Evolutionary conservation across 2,329 filamentous ascomycete species (phyloP).

Genomic region (Penicillium griseofulvum): DNA sequence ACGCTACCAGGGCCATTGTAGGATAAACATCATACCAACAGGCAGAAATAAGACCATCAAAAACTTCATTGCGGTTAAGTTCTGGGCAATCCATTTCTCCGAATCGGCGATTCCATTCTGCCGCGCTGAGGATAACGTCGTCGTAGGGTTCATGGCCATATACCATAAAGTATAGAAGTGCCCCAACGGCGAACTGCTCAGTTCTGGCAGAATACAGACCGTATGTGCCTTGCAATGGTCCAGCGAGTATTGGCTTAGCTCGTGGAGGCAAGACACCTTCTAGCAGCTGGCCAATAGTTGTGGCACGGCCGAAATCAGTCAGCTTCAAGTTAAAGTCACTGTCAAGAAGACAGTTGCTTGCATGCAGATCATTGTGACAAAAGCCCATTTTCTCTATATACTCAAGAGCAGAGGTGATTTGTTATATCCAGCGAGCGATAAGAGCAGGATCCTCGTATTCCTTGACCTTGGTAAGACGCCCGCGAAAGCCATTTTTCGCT

Average conservation of each 20-base stretch:
- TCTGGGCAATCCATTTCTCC: conserved; percentile 17
- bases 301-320: conserved; percentile 11
- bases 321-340: conserved; percentile 9
- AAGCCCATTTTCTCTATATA: conserved; percentile 19
- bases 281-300: conserved; percentile 17
- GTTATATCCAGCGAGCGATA: conserved; percentile 19
- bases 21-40: conserved; percentile 24
- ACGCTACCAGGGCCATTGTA: conserved; percentile 20
- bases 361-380: conserved; percentile 1
- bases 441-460: conserved; percentile 17
- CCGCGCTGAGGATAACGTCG: neutral
- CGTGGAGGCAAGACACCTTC: conserved; percentile 13
- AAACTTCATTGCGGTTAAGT: conserved; percentile 15
- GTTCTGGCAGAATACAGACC: conserved; percentile 21
- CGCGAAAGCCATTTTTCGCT: conserved; percentile 2
- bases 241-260: conserved; percentile 11
- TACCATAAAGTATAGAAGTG: conserved; percentile 23
- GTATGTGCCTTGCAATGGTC: conserved; percentile 19
- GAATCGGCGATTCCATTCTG: conserved; percentile 13
- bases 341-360: conserved; percentile 14
- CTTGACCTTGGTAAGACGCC: conserved; percentile 14
- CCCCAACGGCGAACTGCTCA: conserved; percentile 19
- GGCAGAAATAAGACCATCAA: conserved; percentile 16
- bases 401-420: conserved; percentile 17
- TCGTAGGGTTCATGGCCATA: conserved; percentile 19